Percentiles rank a stretch among this genome's conserved stretches.
Evolutionary conservation across 2,329 filamentous ascomycete genomes (phyloP).

Genomic region (Penicillium crustosum): DNA sequence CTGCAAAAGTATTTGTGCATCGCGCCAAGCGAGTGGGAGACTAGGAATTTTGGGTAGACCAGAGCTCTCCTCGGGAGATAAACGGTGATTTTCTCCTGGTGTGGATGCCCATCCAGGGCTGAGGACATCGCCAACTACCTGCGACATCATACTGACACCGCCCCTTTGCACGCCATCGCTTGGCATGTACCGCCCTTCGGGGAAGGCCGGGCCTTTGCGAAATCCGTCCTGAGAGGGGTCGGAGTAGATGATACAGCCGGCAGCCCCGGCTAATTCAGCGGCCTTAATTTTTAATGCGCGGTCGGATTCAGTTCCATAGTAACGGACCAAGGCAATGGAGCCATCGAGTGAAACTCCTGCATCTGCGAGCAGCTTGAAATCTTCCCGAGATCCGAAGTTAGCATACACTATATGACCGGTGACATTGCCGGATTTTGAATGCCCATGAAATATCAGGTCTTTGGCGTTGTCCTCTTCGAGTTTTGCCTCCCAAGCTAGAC

Average conservation of each 20-base stretch:
- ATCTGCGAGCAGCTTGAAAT: slow-evolving; percentile 72
- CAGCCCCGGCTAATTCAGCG: slow-evolving; percentile 81
- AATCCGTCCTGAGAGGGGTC: slow-evolving; percentile 87
- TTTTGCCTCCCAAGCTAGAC: slow-evolving; percentile 71
- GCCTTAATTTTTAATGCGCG: slow-evolving; percentile 82
- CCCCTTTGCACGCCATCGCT: slow-evolving; percentile 79
- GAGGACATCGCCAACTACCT: slow-evolving; percentile 85
- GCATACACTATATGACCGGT: slow-evolving; percentile 85
- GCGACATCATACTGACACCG: slow-evolving; percentile 75
- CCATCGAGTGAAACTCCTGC: slow-evolving; percentile 72
- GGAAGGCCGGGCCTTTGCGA: slow-evolving; percentile 67
- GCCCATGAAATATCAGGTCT: slow-evolving; percentile 80
- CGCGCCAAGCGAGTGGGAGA: slow-evolving; percentile 83
- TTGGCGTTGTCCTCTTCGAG: slow-evolving; percentile 81
- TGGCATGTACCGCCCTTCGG: slow-evolving; percentile 77
- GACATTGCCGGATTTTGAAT: slow-evolving; percentile 83
- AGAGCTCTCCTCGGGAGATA: slow-evolving; percentile 67
- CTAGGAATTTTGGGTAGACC: slow-evolving; percentile 83
- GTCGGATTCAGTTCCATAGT: slow-evolving; percentile 72
- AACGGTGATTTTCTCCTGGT: slow-evolving; percentile 55
- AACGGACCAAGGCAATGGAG: slow-evolving; percentile 79
- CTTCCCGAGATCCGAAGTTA: slow-evolving; percentile 83
- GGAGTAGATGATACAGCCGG: slow-evolving; percentile 87
- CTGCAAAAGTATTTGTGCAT: slow-evolving; percentile 77
- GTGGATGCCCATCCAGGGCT: slow-evolving; percentile 76